Conservation (phyloP, 2,329 filamentous ascomycete genomes). For the Colletotrichum sp. region DNA sequence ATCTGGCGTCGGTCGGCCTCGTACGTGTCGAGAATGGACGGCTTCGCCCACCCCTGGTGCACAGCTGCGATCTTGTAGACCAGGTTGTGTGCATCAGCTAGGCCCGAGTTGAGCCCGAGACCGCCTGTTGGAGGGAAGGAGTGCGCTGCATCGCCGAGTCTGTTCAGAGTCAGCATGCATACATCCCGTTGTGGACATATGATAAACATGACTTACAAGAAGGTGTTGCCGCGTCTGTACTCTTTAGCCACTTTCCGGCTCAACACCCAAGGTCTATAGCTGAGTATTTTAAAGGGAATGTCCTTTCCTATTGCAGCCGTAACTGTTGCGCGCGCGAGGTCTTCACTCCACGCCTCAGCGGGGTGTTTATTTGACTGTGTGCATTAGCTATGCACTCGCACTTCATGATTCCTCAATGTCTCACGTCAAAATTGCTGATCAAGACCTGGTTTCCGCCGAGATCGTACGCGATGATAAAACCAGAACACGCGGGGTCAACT, state of each 20-base stretch:
- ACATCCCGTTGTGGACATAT: not conserved
- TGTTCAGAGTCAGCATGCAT: not conserved
- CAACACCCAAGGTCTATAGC: conserved; percentile 44
- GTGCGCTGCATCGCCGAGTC: conserved; percentile 37
- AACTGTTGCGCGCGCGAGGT: conserved; percentile 35
- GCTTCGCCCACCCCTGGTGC: conserved; percentile 32
- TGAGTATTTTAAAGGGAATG: conserved; percentile 41
- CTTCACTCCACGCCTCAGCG: conserved; percentile 37
- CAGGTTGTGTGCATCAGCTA: conserved; percentile 36
- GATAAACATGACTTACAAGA: conserved; percentile 39
- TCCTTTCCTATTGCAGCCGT: conserved; percentile 35
- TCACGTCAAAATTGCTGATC: conserved; percentile 48
- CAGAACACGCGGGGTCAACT: conserved; percentile 44
- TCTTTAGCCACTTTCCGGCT: conserved; percentile 44
- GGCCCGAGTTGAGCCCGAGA: conserved; percentile 34
- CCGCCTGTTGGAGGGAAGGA: conserved; percentile 37
- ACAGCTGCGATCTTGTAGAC: conserved; percentile 42
- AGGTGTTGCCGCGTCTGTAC: conserved; percentile 39
- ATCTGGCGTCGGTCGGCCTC: conserved; percentile 40
- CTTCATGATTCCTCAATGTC: not conserved
- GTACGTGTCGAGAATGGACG: conserved; percentile 39
- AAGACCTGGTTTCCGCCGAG: conserved; percentile 44
- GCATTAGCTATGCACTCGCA: not conserved
- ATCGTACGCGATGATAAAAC: conserved; percentile 50
- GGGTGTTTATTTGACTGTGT: conserved; percentile 36